Conservation (phyloP, 176 grass and related monocot species). For the Canna indica region DNA sequence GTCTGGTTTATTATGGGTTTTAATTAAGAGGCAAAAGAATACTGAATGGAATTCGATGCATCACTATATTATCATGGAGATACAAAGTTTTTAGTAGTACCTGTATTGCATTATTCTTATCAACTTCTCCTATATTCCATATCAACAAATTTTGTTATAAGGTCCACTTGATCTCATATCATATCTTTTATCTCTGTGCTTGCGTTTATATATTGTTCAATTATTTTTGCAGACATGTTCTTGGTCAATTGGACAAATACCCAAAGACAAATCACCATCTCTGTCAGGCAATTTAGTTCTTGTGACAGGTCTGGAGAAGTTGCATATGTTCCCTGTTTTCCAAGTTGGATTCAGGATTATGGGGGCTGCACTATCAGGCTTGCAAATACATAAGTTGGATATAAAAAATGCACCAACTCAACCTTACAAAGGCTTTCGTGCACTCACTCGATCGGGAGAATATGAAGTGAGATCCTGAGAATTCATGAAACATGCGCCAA, state of each 20-base stretch:
- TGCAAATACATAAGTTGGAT: conserved; percentile 92
- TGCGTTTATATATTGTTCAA: not conserved
- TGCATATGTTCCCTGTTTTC: conserved; percentile 63
- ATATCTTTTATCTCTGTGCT: conserved; percentile 1
- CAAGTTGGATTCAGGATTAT: conserved; percentile 86
- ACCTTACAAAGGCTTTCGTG: conserved; percentile 94
- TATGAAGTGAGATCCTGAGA: conserved; percentile 56
- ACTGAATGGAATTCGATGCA: not conserved
- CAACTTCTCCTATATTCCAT: not conserved
- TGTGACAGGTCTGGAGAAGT: conserved; percentile 42
- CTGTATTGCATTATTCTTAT: not conserved
- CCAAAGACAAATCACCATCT: conserved; percentile 80
- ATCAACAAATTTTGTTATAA: not conserved
- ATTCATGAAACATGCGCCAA: too few species aligned
- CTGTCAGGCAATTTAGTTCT: conserved; percentile 76
- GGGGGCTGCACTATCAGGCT: conserved; percentile 72
- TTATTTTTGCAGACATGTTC: conserved; percentile 55
- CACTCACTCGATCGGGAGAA: conserved; percentile 73
- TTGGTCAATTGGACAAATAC: conserved; percentile 87
- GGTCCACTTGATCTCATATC: not conserved
- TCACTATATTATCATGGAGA: not conserved
- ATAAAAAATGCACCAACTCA: conserved; percentile 42
- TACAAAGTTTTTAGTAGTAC: not conserved
- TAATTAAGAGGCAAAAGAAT: not conserved
- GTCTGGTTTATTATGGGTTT: not conserved